Base-by-base conservation (phyloP, 495 filamentous ascomycete genomes). In the Acidomyces sp. region DNA sequence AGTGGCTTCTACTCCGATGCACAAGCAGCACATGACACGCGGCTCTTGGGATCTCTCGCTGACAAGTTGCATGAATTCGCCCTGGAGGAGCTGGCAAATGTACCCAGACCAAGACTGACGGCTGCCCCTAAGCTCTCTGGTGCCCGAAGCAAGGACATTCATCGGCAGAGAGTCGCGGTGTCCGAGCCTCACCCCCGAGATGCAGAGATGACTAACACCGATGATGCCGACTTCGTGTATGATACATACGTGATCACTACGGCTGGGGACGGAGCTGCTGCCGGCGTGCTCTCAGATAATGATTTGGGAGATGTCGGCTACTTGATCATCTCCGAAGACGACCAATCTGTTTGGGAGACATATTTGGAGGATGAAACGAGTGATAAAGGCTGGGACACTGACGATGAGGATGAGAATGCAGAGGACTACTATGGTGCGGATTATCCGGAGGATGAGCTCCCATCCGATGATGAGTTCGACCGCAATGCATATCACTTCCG, bases 401-500 rank as follows among this genome's bases (percentile, higher is more conserved):
- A 78, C 25, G 71, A 77, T 39, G 74, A 72, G 12, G 72, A 76
- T 43, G 72, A 72, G 18, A 75, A 77, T 46, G 75, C 75, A 12
- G 76, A 80, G 49, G 70, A 75, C 46, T 74, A 70, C 51, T 74
- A 76, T 34, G 74, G 67, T 38, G 76, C 76, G 43, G 76, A 80
- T 43, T 80, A 80, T 46, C 76, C 76, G 0, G 76, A 80, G 36
- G 75, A 80, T 35, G 76, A 80, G 38, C 49, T 77, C 4, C 69
- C 63, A 9, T 67, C 62, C 17, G 68, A 71, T 18, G 74, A 78
- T 37, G 73, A 79, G 41, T 61, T 60, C 21, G 70, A 67, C 34
- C 57, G 64, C 29, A 60, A 62, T 12, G 55, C 68, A 17, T 71
- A 74, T 39, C 59, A 66, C 19, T 71, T 70, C 51, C 53, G 58